Evolutionary conservation across 345 rosid genomes (phyloP).

Genomic region (Eucalyptus pauciflora): DNA sequence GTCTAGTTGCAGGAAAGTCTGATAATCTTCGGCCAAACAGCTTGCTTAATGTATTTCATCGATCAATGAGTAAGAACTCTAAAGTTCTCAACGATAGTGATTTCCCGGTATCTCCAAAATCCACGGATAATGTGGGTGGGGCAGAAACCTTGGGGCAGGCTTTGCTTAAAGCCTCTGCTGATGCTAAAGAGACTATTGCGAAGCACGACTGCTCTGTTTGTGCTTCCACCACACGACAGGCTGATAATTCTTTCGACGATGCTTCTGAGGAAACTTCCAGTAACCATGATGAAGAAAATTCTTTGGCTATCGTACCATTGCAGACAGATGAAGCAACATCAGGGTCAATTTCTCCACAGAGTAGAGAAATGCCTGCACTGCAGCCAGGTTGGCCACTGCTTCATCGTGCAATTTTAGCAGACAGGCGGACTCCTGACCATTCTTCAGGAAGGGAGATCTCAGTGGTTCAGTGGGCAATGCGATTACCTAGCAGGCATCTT

Average conservation of each 20-base stretch:
- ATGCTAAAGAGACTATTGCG: conserved; percentile 10
- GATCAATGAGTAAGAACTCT: conserved; percentile 31
- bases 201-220: conserved; percentile 49
- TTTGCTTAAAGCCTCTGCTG: conserved; percentile 28
- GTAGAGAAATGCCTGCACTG: conserved; percentile 37
- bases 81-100: conserved; percentile 30
- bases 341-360: conserved; percentile 23
- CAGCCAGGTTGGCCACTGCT: conserved; percentile 90
- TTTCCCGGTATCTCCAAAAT: conserved; percentile 1
- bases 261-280: conserved; percentile 3
- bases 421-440: conserved; percentile 13
- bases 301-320: conserved; percentile 49
- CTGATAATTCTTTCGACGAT: conserved; percentile 2
- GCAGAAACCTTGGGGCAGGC: conserved; percentile 25
- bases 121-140: background rate
- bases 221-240: conserved; percentile 16
- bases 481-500: conserved; percentile 41
- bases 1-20: conserved; percentile 28
- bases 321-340: conserved; percentile 14
- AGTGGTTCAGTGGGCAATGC: conserved; percentile 57
- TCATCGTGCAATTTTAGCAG: conserved; percentile 21
- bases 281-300: conserved; percentile 14
- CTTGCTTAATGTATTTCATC: conserved; percentile 47
- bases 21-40: conserved; percentile 22
- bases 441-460: conserved; percentile 44